Conservation (phyloP, 768 basidiomycete species). For the Serendipita sp. region DNA sequence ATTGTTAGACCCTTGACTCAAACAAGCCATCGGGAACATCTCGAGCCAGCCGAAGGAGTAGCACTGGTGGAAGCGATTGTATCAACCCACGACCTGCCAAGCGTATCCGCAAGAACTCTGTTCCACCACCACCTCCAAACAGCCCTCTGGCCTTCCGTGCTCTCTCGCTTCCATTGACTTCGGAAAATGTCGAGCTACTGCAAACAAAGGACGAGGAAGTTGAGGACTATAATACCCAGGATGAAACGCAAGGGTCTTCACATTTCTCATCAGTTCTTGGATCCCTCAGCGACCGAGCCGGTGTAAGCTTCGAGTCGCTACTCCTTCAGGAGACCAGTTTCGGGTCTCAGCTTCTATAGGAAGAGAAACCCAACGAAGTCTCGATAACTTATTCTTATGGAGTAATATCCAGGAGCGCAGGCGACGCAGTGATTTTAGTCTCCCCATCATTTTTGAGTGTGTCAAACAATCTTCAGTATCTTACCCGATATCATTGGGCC, state of each 20-base stretch:
- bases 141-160: neutral
- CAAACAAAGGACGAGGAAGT: neutral
- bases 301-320: neutral
- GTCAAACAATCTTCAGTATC: no score
- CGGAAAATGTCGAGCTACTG: neutral
- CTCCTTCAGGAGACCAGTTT: neutral
- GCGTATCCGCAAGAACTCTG: neutral
- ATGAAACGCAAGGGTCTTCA: neutral
- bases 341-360: neutral
- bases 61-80: neutral
- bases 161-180: neutral
- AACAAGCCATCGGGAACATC: neutral
- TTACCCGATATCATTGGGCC: no score
- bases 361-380: no score
- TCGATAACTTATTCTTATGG: no score
- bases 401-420: no score
- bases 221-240: neutral
- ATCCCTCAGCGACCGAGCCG: neutral
- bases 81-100: neutral
- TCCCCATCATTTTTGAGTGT: no score
- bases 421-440: no score
- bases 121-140: neutral
- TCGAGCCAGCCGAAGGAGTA: neutral
- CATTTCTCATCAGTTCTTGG: neutral
- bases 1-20: neutral